These are phyloP conservation scores for Dactylellina drechsleri DNA, from an alignment of 2,329 filamentous ascomycete species.

Conservation along the genomic window DNA sequence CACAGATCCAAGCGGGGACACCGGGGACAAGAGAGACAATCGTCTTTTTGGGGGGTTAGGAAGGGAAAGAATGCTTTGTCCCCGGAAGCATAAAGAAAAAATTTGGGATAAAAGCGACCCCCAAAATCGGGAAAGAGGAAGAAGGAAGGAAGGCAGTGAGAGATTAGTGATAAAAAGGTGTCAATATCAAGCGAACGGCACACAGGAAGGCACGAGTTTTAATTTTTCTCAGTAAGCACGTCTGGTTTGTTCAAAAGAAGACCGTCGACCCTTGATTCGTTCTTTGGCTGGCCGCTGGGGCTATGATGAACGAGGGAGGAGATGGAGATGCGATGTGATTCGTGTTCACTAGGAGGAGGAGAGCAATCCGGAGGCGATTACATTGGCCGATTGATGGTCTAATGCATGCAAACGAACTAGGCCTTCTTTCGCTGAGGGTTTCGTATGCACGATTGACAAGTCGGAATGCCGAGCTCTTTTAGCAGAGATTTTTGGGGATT, in stretches of 20 bases:
- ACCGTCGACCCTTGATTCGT: constrained; percentile 32
- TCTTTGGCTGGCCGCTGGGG: constrained; percentile 31
- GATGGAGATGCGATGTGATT: constrained; percentile 42
- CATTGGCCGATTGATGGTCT: constrained; percentile 51
- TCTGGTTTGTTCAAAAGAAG: constrained; percentile 25
- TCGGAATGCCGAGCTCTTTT: constrained; percentile 53
- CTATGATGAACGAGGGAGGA: constrained; percentile 21
- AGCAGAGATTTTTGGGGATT: constrained; percentile 26
- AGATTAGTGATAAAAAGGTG: constrained; percentile 23
- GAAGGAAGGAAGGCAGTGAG: constrained; percentile 8
- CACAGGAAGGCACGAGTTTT: constrained; percentile 16
- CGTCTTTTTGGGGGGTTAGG: constrained; percentile 48
- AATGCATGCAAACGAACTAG: constrained; percentile 50
- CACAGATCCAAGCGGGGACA: constrained; percentile 51
- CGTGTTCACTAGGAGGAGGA: constrained; percentile 41
- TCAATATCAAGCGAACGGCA: constrained; percentile 38
- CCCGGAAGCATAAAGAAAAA: constrained; percentile 50
- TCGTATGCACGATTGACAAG: constrained; percentile 45
- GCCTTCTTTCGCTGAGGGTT: constrained; percentile 42
- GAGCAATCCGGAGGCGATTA: constrained; percentile 40
- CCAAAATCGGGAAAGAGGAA: constrained; percentile 38
- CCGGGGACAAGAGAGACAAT: constrained; percentile 50
- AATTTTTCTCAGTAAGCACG: constrained; percentile 26
- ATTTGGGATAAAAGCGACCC: constrained; percentile 33
- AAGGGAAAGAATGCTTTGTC: constrained; percentile 41